Base-by-base conservation (phyloP, 352 stramenopile species). In the Phytophthora boehmeriae region DNA sequence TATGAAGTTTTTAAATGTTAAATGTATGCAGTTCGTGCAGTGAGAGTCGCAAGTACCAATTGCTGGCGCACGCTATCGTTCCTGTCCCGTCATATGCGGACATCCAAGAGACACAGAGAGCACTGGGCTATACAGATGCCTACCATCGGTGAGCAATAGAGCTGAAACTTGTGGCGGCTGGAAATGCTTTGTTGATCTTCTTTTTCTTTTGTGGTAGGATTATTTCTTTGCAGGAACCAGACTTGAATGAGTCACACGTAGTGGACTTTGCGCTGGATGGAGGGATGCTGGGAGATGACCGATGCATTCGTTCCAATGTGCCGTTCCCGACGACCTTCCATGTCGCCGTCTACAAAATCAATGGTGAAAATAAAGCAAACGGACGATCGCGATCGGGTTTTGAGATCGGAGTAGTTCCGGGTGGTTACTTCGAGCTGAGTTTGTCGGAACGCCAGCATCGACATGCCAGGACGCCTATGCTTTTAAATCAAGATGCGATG, bases 361-460 rank as follows among this genome's bases (percentile, higher is more conserved):
- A 61, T 14, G 28, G 59, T 22, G 53, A 74, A 50, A 39, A 53
- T 17, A 55, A 30, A 39, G 61, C n/a, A n/a, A n/a, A n/a, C n/a
- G n/a, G 46, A 28, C 51, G 64, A 16, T 52, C 22, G 23, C 51
- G 32, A 30, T 44, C 60, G 5, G 45, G 59, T 19, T 90, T 78
- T 57, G 48, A 76, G 10, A 61, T 95, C 8, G 83, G 84, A 11
- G 59, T 92, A 9, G 62, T 78, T 13, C 58, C 68, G 4, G 82
- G 85, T 49, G 83, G 73, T 13, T 95, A 95, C 51, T 95, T 92
- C 56, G 86, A 95, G 58, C 75, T 92, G 46, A 80, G 73, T 13
- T 77, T 95, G 19, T 54, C 55, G 0, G 66, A 63, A 17, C 65
- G 68, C n/a, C 53, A 65, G 14, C 62, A 73, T 36, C 58, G 50